Base-by-base conservation (phyloP, 345 rosid genomes). In the Moricandia arvensis region DNA sequence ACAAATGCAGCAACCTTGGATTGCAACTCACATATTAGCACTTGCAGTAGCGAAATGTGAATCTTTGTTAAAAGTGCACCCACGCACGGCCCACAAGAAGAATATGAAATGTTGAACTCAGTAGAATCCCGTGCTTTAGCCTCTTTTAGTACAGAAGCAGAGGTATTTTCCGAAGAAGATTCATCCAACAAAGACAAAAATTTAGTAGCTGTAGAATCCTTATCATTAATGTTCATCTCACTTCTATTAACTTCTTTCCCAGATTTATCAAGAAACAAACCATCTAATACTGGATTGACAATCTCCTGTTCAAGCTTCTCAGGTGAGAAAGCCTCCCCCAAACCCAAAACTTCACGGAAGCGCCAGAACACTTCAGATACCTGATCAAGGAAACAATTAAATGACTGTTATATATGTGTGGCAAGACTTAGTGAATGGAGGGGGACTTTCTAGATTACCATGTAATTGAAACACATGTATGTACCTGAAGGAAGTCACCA, bases 401-500 rank as follows among this genome's bases (percentile, higher is more conserved):
- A 30, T 53, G 69, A 67, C 65, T 54, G 68, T 54, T 34, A 66
- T 78, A 34, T 38, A 73, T 31, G 71, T 13, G 37, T 61, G 29
- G 47, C 69, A 72, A 35, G 59, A 62, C 77, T 59, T 38, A 24
- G 59, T 66, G 64, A 61, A 61, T 21, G 41, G 34, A 60, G 59
- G 37, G 30, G 30, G 38, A 53, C 4, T 24, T 41, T 33, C 70
- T 41, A 54, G 33, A 71, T 31, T 34, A 66, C 51, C 55, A 34
- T 26, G 76, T 63, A 37, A 66, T 77, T 6, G 55, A 77, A 64
- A 51, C 59, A 72, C 26, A 67, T 12, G 58, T 27, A 41, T 62
- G 24, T 85, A 92, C 99, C 97, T 95, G 97, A 86, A 87, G 89
- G 73, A 85, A 82, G 80, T 95, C 99, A 68, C 97, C 99, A 84